These are phyloP conservation scores for Thelonectria blattea DNA, from an alignment of 2,329 filamentous ascomycete species.

Conservation along the genomic window DNA sequence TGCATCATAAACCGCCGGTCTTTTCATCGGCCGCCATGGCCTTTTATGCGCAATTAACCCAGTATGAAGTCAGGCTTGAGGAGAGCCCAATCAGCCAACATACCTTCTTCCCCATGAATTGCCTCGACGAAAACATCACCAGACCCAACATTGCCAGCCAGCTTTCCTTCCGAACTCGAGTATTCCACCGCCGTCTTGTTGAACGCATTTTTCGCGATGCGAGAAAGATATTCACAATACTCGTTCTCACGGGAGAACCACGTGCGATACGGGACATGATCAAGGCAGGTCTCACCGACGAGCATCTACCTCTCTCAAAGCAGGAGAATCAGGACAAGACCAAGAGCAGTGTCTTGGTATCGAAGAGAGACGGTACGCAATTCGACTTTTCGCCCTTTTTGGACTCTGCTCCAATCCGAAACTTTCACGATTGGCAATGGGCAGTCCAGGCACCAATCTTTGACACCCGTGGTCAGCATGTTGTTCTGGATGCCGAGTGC, in stretches of 20 bases:
- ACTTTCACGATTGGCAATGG: slow-evolving; percentile 24
- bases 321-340: not conserved
- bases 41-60: not conserved
- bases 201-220: not conserved
- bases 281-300: slow-evolving; percentile 13
- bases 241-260: slow-evolving; percentile 20
- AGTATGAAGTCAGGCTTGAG: not conserved
- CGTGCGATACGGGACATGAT: not conserved
- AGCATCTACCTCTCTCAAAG: slow-evolving; percentile 21
- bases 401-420: not conserved
- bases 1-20: too few relatives aligned
- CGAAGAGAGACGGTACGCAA: not conserved
- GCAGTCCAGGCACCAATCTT: slow-evolving; percentile 24
- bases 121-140: not conserved
- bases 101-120: not conserved
- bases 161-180: not conserved
- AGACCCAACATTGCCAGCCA: not conserved
- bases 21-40: not conserved
- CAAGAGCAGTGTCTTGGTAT: slow-evolving; percentile 5
- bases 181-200: not conserved
- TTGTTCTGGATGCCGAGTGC: not conserved
- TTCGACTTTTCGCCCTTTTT: slow-evolving; percentile 15
- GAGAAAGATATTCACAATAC: slow-evolving; percentile 19
- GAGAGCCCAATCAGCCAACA: not conserved
- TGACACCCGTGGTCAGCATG: not conserved